Percentiles rank a stretch among this genome's conserved stretches.
phyloP scores from a whole-genome alignment of 2,329 filamentous ascomycete species.

The Nothopassalora personata region DNA sequence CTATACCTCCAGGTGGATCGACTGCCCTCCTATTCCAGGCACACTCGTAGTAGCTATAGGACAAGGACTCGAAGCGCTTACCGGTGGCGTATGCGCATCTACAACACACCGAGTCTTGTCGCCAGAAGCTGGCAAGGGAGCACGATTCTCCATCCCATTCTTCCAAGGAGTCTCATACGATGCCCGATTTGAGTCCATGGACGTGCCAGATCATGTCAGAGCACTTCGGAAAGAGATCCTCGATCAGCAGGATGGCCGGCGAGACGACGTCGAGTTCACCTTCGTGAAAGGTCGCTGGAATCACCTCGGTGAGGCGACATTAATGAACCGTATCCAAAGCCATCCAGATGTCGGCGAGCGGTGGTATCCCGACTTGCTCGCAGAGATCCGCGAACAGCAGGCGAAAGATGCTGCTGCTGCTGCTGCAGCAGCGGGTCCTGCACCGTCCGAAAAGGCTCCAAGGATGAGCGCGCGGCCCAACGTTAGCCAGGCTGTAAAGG shows the following conservation, averaged over 20 bases:
- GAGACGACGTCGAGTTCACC: conserved; percentile 81
- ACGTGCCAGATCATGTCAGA: conserved; percentile 58
- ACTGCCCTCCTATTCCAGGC: conserved; percentile 58
- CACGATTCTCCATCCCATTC: conserved; percentile 77
- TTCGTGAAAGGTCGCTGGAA: conserved; percentile 65
- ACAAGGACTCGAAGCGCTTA: conserved; percentile 80
- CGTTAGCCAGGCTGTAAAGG: background rate
- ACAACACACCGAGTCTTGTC: conserved; percentile 82
- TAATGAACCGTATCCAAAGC: conserved; percentile 79
- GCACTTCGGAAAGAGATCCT: conserved; percentile 57
- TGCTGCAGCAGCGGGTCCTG: background rate
- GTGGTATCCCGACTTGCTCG: conserved; percentile 52
- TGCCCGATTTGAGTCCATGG: conserved; percentile 73
- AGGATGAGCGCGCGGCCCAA: background rate
- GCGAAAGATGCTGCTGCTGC: conserved; percentile 14
- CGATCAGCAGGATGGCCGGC: conserved; percentile 46
- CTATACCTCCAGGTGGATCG: background rate
- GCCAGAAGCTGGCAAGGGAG: conserved; percentile 62
- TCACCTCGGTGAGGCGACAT: conserved; percentile 72
- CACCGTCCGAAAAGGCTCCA: background rate
- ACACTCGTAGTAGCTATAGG: conserved; percentile 85
- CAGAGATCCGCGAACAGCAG: conserved; percentile 40
- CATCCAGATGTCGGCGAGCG: conserved; percentile 81
- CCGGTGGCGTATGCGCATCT: conserved; percentile 71
- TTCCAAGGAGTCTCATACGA: conserved; percentile 82